Evolutionary conservation across 352 stramenopile species (phyloP).

Genomic region (Phytophthora capsici): DNA sequence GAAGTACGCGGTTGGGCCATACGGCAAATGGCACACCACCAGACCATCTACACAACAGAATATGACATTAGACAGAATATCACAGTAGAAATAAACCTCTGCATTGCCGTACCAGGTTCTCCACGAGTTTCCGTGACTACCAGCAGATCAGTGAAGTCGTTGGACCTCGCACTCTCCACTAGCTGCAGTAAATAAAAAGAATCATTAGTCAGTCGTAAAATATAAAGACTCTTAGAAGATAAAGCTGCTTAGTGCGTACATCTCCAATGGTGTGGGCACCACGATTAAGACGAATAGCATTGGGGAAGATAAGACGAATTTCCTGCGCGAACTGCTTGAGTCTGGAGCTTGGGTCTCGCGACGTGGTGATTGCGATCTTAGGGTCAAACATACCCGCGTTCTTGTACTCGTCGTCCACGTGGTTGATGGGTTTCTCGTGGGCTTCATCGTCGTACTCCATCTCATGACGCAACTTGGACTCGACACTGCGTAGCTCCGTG

Average conservation of each 20-base stretch:
- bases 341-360: slow-evolving; percentile 95
- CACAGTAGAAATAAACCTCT: not conserved
- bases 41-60: slow-evolving; percentile 88
- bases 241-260: slow-evolving; percentile 40
- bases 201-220: not conserved
- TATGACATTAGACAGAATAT: slow-evolving; percentile 11
- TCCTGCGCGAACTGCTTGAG: slow-evolving; percentile 99
- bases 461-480: slow-evolving; percentile 93
- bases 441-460: slow-evolving; percentile 92
- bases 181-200: slow-evolving; percentile 73
- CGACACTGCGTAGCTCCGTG: slow-evolving; percentile 96
- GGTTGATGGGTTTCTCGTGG: slow-evolving; percentile 87
- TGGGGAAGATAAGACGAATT: slow-evolving; percentile 98
- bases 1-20: slow-evolving; percentile 99
- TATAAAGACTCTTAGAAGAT: not conserved
- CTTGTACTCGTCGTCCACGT: slow-evolving; percentile 99
- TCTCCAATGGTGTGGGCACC: slow-evolving; percentile 94
- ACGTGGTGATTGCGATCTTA: slow-evolving; percentile 98
- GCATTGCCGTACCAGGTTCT: slow-evolving; percentile 83
- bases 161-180: slow-evolving; percentile 95
- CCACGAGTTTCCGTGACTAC: slow-evolving; percentile 99
- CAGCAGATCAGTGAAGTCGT: slow-evolving; percentile 99
- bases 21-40: slow-evolving; percentile 98
- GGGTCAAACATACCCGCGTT: slow-evolving; percentile 97
- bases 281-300: slow-evolving; percentile 97